Evolutionary conservation across 805 yeast species (phyloP), one percentile per base, ranked within the genome.

Genomic region (Spencermartinsiella europaea): DNA sequence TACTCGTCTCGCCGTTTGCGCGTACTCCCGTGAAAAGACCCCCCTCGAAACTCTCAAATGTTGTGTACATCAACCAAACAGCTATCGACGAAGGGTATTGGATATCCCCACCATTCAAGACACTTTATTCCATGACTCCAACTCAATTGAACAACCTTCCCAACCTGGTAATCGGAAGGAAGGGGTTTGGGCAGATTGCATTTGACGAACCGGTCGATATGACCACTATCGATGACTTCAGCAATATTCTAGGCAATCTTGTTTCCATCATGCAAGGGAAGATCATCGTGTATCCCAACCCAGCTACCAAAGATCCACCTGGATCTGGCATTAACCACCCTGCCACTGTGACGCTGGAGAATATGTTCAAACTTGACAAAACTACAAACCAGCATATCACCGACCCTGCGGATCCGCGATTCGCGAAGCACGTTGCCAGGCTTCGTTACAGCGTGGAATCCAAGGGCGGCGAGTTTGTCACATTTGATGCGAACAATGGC

Each of bases 271-370:
- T 74, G n/a, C 70, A 75, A 19, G 77, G 78, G 49, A 69, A 76
- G 3, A 82, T 85, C 56, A 67, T 75, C 2, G 79, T 86, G 1
- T 88, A 86, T 63, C 93, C 95, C 0, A 81, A 84, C 46, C 77
- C 74, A 15, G 65, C 67, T 4, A 60, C 62, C 12, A 77, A 72
- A 52, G 86, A 89, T 14, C 68, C 70, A 0, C 68, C 69, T 39
- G 95, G 95, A 2, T 85, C 81, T 51, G 95, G 93, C 0, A 72
- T 89, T 46, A 89, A 90, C 59, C 66, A 81, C 35, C 83, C 87
- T 2, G 84, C 86, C 1, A 76, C 75, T 49, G 76, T 87, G 38
- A 77, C 91, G 1, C 64, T 87, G 45, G 89, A 84, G 53, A 80
- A 83, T 12, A 83, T 95, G 59, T 85, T 73, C 63, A 95, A 96